These are phyloP conservation scores for Camillea tinctor DNA, from an alignment of 2,329 filamentous ascomycete species.

Conservation along the genomic window DNA sequence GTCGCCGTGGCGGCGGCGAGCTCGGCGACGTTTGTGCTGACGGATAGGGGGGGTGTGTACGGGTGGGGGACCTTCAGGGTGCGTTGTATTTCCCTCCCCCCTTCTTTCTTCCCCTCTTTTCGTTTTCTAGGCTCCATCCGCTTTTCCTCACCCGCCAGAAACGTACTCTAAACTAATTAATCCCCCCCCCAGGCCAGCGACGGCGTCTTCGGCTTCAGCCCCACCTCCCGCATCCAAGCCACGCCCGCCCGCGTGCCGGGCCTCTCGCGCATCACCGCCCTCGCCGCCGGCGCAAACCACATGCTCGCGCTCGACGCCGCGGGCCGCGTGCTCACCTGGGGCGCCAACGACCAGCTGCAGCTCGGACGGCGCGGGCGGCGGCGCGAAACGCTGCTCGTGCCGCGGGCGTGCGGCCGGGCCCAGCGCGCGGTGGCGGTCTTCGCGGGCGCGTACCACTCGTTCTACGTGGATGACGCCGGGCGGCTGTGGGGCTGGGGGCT, in stretches of 20 bases:
- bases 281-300: conserved; percentile 58
- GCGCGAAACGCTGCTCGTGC: conserved; percentile 22
- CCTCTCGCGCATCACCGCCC: conserved; percentile 53
- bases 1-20: conserved; percentile 58
- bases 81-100: no score
- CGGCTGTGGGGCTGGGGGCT: conserved; percentile 65
- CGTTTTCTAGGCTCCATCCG: not conserved
- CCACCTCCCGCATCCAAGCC: not conserved
- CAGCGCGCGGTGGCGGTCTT: conserved; percentile 23
- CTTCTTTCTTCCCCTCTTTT: conserved; percentile 21
- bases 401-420: conserved; percentile 18
- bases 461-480: conserved; percentile 59
- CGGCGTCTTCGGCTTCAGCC: conserved; percentile 59
- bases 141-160: conserved; percentile 7
- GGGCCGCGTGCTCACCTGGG: conserved; percentile 58
- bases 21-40: conserved; percentile 57
- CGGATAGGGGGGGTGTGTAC: conserved; percentile 60
- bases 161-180: no score
- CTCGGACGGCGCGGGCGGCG: conserved; percentile 47
- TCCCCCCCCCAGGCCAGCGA: conserved; percentile 23
- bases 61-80: conserved; percentile 67
- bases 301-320: conserved; percentile 54
- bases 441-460: conserved; percentile 63
- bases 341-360: conserved; percentile 62
- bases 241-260: conserved; percentile 47